phyloP scores from a whole-genome alignment of 2,329 filamentous ascomycete species.

The Ophiostoma montium region DNA sequence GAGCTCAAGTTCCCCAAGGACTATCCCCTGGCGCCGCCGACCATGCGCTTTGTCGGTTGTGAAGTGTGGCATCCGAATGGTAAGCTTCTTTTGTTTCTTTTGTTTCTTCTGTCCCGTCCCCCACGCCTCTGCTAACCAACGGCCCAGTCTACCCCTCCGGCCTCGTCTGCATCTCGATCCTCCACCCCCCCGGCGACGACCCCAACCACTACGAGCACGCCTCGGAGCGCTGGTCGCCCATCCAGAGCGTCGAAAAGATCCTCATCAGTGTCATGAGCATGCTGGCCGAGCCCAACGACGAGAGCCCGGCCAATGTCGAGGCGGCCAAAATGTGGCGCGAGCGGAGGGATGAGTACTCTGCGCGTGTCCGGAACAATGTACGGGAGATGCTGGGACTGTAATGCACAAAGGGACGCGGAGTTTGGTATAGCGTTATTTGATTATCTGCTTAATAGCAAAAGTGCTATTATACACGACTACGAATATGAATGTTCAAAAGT shows the following conservation, averaged over 20 bases:
- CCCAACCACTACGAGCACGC: constrained; percentile 97
- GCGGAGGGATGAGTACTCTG: constrained; percentile 68
- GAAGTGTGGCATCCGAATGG: constrained; percentile 97
- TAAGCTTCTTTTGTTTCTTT: constrained; percentile 32
- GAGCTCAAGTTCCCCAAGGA: constrained; percentile 91
- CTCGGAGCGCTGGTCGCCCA: constrained; percentile 88
- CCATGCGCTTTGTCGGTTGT: constrained; percentile 77
- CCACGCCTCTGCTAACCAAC: neutral
- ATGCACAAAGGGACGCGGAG: neutral
- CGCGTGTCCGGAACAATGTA: constrained; percentile 70
- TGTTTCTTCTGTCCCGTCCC: too few species aligned
- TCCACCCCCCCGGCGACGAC: constrained; percentile 90
- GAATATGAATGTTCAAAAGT: too few species aligned
- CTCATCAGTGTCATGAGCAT: constrained; percentile 96
- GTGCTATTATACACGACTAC: too few species aligned
- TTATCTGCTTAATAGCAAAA: neutral
- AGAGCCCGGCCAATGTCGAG: constrained; percentile 91
- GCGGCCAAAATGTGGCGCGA: constrained; percentile 95
- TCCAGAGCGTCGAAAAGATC: constrained; percentile 96
- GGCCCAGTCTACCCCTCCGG: constrained; percentile 72
- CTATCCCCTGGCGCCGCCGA: constrained; percentile 90
- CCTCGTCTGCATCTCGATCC: constrained; percentile 94
- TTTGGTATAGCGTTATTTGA: neutral
- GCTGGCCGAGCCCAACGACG: constrained; percentile 93
- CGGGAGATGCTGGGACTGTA: constrained; percentile 62